phyloP scores from a whole-genome alignment of 169 alveolate species.

The Plasmodium adleri region DNA sequence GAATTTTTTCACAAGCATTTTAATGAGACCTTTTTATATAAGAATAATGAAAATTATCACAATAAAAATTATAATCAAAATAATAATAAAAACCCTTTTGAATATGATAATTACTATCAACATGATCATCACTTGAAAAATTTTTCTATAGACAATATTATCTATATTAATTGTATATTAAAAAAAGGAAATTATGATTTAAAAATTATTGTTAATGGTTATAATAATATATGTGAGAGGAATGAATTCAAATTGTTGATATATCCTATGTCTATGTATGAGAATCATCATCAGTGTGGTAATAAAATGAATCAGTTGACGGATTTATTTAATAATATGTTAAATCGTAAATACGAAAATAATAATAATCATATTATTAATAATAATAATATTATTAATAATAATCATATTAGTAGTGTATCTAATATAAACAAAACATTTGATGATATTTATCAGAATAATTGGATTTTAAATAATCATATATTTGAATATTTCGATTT shows the following conservation, averaged over 20 bases:
- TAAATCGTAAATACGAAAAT: background rate
- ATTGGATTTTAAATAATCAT: constrained; percentile 39
- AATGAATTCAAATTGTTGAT: constrained; percentile 17
- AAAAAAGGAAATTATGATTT: constrained; percentile 37
- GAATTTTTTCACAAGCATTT: constrained; percentile 13
- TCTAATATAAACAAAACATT: background rate
- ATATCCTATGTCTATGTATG: constrained; percentile 27
- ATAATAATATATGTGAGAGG: constrained; percentile 10
- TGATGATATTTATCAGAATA: constrained; percentile 25
- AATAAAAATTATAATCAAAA: background rate
- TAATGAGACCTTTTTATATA: constrained; percentile 13
- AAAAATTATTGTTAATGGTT: constrained; percentile 6
- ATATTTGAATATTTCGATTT: constrained; percentile 28
- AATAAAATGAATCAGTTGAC: constrained; percentile 21
- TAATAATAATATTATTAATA: no score
- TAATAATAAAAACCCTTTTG: background rate
- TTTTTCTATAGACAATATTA: constrained; percentile 5
- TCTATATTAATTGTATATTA: constrained; percentile 36
- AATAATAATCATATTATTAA: no score
- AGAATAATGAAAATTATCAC: background rate
- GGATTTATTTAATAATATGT: constrained; percentile 13
- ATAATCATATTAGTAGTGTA: no score
- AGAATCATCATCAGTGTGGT: constrained; percentile 22
- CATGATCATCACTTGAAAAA: constrained; percentile 12
- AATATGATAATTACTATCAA: no score